Evolutionary conservation across 495 filamentous ascomycete genomes (phyloP), one percentile per base, ranked within the genome.

Genomic region (Penicillium canariense): DNA sequence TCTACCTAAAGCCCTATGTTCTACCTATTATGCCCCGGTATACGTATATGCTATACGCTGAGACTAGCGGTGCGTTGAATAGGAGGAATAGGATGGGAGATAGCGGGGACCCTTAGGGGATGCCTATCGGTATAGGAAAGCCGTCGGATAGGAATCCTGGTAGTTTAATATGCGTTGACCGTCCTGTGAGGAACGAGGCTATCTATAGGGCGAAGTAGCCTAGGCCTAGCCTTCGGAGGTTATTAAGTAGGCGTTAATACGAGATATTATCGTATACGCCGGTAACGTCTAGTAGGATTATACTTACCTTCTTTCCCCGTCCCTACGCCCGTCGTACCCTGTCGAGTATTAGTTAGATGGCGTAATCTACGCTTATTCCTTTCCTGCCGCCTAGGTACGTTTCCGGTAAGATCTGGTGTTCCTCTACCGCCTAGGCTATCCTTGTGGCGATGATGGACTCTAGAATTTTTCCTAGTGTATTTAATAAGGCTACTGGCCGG

Each of bases 181-280:
- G 9, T 1, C 25, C 23, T 0, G 38, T 34, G 0, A 61, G 39
- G 12, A 61, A 61, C 0, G 44, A 31, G 5, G 5, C 4, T 0
- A 54, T 42, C 59, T 32, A 51, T 3, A 48, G 48, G 0, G 20
- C 26, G 5, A 60, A 15, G 1, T 36, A 9, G 2, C 52, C 43
- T 1, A 56, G 48, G 0, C 43, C 12, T 0, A 36, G 53, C 30
- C 57, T 60, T 6, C 18, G 25, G 4, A 73, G 38, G 46, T 66
- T 69, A 14, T 67, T 38, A 0, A 71, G 40, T 0, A 72, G 54
- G 6, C 62, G 20, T 10, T 18, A 22, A 31, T 62, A 55, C 0
- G 54, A 61, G 6, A 72, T 64, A 25, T 65, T 65, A 32, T 75
- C 59, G 30, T 68, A 75, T 0, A 68, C 71, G 1, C 68, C 65